These are phyloP conservation scores for Ulvella scutata DNA, from an alignment of 139 green algal genomes.

Conservation along the genomic window DNA sequence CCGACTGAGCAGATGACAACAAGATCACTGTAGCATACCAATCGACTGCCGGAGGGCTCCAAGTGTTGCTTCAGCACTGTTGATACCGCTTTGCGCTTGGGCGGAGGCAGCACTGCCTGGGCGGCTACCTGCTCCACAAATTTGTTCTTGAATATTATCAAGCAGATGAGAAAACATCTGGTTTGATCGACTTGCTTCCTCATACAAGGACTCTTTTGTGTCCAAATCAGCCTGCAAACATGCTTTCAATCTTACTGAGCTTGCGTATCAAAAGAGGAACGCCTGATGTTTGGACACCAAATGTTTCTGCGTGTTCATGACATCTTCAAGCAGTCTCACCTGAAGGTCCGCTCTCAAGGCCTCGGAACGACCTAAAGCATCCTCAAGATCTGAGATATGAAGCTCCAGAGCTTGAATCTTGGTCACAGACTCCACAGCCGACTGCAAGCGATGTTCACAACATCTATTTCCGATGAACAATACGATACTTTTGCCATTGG, in stretches of 20 bases:
- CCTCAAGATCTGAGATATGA: neutral
- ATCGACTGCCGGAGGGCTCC: neutral
- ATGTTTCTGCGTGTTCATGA: too few species aligned
- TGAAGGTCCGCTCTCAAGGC: neutral
- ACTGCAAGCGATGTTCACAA: too few species aligned
- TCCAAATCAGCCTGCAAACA: too few species aligned
- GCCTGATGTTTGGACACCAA: too few species aligned
- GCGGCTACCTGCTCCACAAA: neutral
- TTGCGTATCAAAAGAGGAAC: too few species aligned
- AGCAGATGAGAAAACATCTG: neutral
- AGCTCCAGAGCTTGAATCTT: neutral
- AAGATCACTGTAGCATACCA: neutral
- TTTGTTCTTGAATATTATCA: neutral
- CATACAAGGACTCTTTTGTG: too few species aligned
- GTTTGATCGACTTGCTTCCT: neutral
- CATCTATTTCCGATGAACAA: too few species aligned
- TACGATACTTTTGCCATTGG: too few species aligned
- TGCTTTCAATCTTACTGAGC: too few species aligned
- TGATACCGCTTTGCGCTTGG: neutral
- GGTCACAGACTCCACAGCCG: neutral
- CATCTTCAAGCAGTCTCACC: too few species aligned
- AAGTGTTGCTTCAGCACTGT: neutral
- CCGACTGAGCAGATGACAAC: too few species aligned
- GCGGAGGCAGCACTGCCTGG: neutral
- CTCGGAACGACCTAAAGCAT: neutral